A percentile compares a stretch with the other conserved stretches of the same genome.
Evolutionary conservation across 1,284 basidiomycete species (phyloP).

Genomic region (Ceratobasidium sp.): DNA sequence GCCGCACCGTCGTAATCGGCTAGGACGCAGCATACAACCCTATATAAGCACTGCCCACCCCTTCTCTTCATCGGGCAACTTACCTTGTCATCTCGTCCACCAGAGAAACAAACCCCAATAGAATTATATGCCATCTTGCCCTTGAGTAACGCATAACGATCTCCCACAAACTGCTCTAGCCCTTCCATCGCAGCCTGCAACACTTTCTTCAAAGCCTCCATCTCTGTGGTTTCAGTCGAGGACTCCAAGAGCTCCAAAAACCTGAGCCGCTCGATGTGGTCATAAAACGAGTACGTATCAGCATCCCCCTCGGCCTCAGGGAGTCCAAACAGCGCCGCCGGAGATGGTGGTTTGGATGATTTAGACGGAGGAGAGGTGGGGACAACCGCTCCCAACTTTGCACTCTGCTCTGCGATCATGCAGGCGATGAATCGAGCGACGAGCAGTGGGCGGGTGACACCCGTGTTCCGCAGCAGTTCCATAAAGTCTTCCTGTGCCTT

Average conservation of each 20-base stretch:
- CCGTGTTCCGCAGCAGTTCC: constrained; percentile 63
- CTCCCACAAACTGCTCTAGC: constrained; percentile 72
- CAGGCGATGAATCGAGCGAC: constrained; percentile 75
- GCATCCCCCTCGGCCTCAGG: constrained; percentile 54
- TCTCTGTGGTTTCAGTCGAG: constrained; percentile 59
- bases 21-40: constrained; percentile 7
- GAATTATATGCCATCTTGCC: constrained; percentile 80
- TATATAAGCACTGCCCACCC: neutral
- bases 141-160: constrained; percentile 67
- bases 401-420: constrained; percentile 72
- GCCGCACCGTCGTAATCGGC: constrained; percentile 60
- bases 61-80: constrained; percentile 45
- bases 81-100: constrained; percentile 77
- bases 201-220: constrained; percentile 65
- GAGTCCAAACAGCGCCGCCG: constrained; percentile 54
- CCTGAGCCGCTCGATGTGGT: constrained; percentile 77
- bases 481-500: constrained; percentile 66
- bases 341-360: constrained; percentile 48
- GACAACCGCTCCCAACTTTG: constrained; percentile 60
- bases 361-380: constrained; percentile 50
- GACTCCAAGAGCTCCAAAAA: constrained; percentile 65
- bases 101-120: constrained; percentile 71
- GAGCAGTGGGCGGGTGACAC: constrained; percentile 64
- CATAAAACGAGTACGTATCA: constrained; percentile 70
- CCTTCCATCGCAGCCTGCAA: constrained; percentile 69